Evolutionary conservation across 345 rosid genomes (phyloP), one percentile per base, ranked within the genome.

Genomic region (Cochlearia excelsa): DNA sequence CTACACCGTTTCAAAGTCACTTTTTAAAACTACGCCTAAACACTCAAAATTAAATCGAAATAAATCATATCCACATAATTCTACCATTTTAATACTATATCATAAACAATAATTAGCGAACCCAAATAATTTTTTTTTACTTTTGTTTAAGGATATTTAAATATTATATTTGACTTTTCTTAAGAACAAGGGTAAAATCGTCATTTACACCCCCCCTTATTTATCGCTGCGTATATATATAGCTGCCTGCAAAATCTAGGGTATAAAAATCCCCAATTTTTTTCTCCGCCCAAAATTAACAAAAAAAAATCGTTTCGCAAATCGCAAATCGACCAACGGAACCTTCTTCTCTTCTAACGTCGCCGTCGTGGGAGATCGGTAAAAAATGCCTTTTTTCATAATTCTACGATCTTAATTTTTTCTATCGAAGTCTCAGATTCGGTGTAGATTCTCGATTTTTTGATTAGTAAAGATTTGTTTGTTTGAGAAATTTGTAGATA

Each of bases 221-320:
- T 54, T 29, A 63, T 65, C 68, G 75, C 30, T 77, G 56, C 42
- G 81, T 90, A 90, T 90, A 85, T 82, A 87, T 70, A 68, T 67
- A 77, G 31, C 58, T 46, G 67, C 68, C 84, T 81, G 80, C 93
- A 74, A 85, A 87, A 77, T 5, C 79, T 82, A 85, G 86, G 97
- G 91, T 90, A 90, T 85, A 90, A 65, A 65, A 89, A 84, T 3
- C 79, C 75, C 81, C 84, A 73, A 70, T 11, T 61, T 57, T 10
- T 71, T 68, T 73, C 73, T 81, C 81, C 94, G 89, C 87, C 67
- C 75, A 61, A 67, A 46, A 41, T 16, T 16, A 53, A 55, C 42
- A 54, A 57, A 59, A 16, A 16, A 16, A 16, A 16, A 0, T 16
- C 23, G 23, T 16, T 16, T 16, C 23, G 23, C 23, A 16, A 16